Percentiles rank a stretch among this genome's conserved stretches.
phyloP scores from a whole-genome alignment of 179 eudicot species.

The Silene noctiflora region DNA sequence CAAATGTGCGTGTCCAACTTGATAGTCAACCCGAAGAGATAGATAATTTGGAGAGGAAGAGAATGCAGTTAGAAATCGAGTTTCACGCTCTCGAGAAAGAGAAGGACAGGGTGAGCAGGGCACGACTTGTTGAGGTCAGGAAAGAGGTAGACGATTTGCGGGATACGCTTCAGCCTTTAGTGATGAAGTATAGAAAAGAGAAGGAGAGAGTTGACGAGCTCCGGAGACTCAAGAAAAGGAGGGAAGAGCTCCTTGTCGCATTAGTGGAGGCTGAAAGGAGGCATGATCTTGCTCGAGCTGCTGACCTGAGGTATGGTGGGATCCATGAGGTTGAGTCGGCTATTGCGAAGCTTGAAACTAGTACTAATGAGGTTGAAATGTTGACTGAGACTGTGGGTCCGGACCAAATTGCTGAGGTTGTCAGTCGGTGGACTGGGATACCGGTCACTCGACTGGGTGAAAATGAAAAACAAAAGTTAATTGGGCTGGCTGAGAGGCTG shows the following conservation, averaged over 20 bases:
- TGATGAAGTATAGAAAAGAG: constrained; percentile 74
- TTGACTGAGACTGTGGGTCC: constrained; percentile 76
- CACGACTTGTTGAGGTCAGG: constrained; percentile 70
- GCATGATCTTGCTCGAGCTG: constrained; percentile 69
- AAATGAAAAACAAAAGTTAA: constrained; percentile 66
- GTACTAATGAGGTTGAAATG: constrained; percentile 42
- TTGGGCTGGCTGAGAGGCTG: constrained; percentile 60
- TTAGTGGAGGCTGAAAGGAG: constrained; percentile 76
- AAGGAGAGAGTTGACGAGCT: constrained; percentile 75
- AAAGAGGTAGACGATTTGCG: constrained; percentile 73
- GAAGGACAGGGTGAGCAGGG: constrained; percentile 83
- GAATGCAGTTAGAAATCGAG: constrained; percentile 74
- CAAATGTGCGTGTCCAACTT: constrained; percentile 86
- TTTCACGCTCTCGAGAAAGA: constrained; percentile 91
- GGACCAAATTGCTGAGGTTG: constrained; percentile 79
- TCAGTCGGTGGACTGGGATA: constrained; percentile 81
- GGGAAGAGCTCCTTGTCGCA: constrained; percentile 60
- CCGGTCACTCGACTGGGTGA: constrained; percentile 74
- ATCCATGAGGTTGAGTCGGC: constrained; percentile 63
- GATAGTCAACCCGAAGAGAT: constrained; percentile 96
- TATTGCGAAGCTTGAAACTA: constrained; percentile 54
- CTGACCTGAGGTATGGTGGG: constrained; percentile 71
- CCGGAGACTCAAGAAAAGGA: constrained; percentile 58
- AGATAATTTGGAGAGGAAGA: constrained; percentile 80
- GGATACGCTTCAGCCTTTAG: constrained; percentile 72